Evolutionary conservation across 306 rosid species (phyloP), one percentile per base, ranked within the genome.

Genomic region (Benincasa hispida): DNA sequence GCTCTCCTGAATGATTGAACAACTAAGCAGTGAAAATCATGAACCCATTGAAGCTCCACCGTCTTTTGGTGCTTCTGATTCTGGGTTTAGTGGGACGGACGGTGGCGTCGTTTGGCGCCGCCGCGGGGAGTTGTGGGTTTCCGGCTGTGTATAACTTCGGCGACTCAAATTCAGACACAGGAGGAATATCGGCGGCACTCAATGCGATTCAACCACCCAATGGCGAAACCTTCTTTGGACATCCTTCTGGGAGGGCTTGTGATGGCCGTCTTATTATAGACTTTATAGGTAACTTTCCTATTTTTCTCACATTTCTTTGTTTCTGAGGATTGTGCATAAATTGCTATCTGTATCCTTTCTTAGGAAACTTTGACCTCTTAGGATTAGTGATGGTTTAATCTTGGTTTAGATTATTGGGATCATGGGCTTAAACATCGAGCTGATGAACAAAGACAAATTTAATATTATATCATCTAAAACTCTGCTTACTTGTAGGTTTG

Each of bases 141-240:
- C 90, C 91, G 2, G 98, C 94, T 45, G 74, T 90, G 24, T 91
- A 87, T 87, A 93, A 93, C 83, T 93, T 93, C 73, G 97, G 98
- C 2, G 97, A 93, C 88, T 93, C 98, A 80, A 93, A 93, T 76
- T 93, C 98, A 5, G 98, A 93, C 79, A 93, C 98, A 1, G 97
- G 97, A 45, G 94, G 85, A n/a, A 69, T 68, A 42, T 82, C 85
- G 60, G 98, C 97, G 22, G 85, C 91, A 25, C 80, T 91, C 34
- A 47, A 84, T 0, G 77, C 62, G 39, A 65, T 84, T 39, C 67
- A 51, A 12, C 83, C 92, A 27, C 98, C 98, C 34, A 88, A 91
- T 74, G 98, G 98, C 10, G 90, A 90, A 76, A 87, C 72, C 86
- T 91, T 87, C 86, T 91, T 93, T 75, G 94, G 94, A 75, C 76